phyloP scores from a whole-genome alignment of 225 moss, liverwort and hornwort genomes.

The Asterella californica region DNA sequence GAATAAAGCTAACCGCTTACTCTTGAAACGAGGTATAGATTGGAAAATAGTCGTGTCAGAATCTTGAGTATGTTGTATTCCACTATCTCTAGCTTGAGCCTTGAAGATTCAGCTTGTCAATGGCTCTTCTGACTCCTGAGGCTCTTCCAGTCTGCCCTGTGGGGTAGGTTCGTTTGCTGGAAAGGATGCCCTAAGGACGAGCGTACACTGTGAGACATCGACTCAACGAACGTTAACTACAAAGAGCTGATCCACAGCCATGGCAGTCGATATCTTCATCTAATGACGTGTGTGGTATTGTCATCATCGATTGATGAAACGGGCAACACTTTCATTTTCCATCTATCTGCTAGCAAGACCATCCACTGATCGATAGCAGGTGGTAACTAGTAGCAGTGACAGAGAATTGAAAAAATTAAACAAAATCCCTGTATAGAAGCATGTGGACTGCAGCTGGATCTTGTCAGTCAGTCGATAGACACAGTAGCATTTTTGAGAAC shows the following conservation, averaged over 20 bases:
- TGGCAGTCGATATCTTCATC: too few species aligned
- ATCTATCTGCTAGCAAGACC: neutral
- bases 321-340: neutral
- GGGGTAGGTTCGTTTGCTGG: too few species aligned
- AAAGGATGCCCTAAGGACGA: too few species aligned
- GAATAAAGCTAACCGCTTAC: slow-evolving; percentile 1
- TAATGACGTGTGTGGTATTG: neutral
- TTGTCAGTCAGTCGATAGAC: slow-evolving; percentile 1
- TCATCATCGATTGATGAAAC: neutral
- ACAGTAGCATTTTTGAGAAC: neutral
- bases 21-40: neutral
- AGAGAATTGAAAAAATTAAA: neutral
- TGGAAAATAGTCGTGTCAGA: neutral
- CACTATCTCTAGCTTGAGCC: too few species aligned
- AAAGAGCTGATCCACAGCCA: too few species aligned
- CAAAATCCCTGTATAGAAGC: neutral
- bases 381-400: neutral
- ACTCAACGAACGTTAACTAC: too few species aligned
- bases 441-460: neutral
- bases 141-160: too few species aligned
- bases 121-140: too few species aligned
- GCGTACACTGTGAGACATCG: too few species aligned
- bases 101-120: too few species aligned
- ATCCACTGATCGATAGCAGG: neutral
- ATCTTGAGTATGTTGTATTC: neutral